These are phyloP conservation scores for Calonectria montana DNA, from an alignment of 2,329 filamentous ascomycete species.

Conservation along the genomic window DNA sequence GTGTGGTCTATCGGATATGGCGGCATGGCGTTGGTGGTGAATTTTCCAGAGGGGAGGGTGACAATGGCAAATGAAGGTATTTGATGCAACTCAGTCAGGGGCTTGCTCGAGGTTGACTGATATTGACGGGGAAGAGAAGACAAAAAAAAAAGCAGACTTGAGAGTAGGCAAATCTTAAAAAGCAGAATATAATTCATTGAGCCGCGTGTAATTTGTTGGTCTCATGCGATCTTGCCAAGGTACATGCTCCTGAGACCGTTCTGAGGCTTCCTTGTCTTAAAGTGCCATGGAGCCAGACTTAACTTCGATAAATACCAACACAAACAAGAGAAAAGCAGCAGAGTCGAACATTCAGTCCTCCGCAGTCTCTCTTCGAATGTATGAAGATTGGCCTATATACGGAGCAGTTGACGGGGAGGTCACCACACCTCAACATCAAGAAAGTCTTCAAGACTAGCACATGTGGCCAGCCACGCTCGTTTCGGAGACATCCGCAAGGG, in stretches of 20 bases:
- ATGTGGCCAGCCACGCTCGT: not conserved
- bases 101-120: not conserved
- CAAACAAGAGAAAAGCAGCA: not conserved
- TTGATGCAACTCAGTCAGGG: not conserved
- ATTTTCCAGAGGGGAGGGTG: conserved; percentile 27
- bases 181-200: not conserved
- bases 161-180: not conserved
- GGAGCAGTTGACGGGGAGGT: not conserved
- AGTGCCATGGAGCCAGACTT: not conserved
- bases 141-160: not conserved
- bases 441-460: not conserved
- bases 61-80: not conserved
- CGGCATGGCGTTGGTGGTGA: conserved; percentile 44
- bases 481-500: not conserved
- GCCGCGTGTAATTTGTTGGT: not conserved
- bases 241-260: not conserved
- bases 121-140: not conserved
- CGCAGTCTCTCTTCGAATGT: not conserved
- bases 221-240: not conserved
- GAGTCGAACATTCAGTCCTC: not conserved
- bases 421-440: not conserved
- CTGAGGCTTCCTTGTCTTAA: not conserved
- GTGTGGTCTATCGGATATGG: conserved; percentile 39
- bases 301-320: not conserved
- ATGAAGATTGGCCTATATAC: not conserved